phyloP scores from a whole-genome alignment of 306 rosid species.

The Inga laurina region DNA sequence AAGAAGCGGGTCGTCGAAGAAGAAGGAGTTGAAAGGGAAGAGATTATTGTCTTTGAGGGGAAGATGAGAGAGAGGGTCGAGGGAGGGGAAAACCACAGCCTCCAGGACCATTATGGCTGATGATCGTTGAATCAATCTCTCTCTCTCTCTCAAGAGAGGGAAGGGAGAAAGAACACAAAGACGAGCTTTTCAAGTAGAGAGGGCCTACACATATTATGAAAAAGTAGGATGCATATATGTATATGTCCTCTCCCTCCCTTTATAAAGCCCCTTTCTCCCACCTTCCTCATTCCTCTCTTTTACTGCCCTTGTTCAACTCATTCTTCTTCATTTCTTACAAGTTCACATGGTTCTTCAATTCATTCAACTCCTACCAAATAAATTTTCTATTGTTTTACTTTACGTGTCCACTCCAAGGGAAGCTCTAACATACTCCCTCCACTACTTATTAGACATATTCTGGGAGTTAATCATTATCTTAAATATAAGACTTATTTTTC shows the following conservation, averaged over 20 bases:
- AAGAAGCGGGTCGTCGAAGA: constrained; percentile 30
- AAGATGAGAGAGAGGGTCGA: constrained; percentile 58
- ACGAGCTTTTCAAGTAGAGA: not conserved
- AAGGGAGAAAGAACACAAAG: not conserved
- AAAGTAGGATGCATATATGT: constrained; percentile 9
- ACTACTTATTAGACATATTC: too few species aligned
- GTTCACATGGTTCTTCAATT: too few species aligned
- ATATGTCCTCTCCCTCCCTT: constrained; percentile 33
- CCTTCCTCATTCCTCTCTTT: constrained; percentile 46
- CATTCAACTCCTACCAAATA: too few species aligned
- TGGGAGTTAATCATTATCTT: too few species aligned
- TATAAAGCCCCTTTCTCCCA: constrained; percentile 43
- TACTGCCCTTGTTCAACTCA: too few species aligned
- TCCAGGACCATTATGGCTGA: constrained; percentile 66
- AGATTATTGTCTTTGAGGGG: constrained; percentile 51
- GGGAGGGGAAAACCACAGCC: constrained; percentile 81
- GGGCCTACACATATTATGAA: not conserved
- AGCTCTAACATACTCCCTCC: too few species aligned
- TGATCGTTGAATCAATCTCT: not conserved
- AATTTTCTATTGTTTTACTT: too few species aligned
- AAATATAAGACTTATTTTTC: too few species aligned
- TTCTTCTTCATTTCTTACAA: too few species aligned
- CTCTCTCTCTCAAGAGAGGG: not conserved
- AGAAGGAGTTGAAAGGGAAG: constrained; percentile 37
- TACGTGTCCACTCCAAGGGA: too few species aligned